Conservation (phyloP, 2,329 filamentous ascomycete genomes). For the Fusarium virguliforme region DNA sequence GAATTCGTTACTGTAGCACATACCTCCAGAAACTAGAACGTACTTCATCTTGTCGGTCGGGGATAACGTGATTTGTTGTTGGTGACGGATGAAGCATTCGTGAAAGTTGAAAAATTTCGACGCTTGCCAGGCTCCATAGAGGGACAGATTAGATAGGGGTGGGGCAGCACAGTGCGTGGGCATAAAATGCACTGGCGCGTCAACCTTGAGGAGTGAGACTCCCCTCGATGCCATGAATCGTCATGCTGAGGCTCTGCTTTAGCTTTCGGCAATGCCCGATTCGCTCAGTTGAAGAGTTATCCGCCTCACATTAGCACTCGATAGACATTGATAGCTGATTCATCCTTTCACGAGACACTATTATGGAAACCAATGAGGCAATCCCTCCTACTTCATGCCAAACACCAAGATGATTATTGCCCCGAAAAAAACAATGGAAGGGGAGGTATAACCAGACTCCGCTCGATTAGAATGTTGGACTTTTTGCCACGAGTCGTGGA, state of each 20-base stretch:
- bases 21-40: slow-evolving; percentile 10
- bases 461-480: slow-evolving; percentile 26
- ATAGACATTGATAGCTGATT: slow-evolving; percentile 28
- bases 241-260: slow-evolving; percentile 5
- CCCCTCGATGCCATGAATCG: slow-evolving; percentile 5
- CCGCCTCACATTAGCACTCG: background rate
- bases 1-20: background rate
- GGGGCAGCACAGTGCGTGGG: background rate
- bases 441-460: slow-evolving; percentile 8
- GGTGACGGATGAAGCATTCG: slow-evolving; percentile 7
- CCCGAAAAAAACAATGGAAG: slow-evolving; percentile 21
- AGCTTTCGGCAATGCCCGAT: slow-evolving; percentile 1
- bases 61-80: slow-evolving; percentile 10
- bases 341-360: slow-evolving; percentile 22
- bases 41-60: slow-evolving; percentile 12
- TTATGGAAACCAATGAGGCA: slow-evolving; percentile 6
- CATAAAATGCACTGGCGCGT: background rate
- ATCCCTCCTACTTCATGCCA: slow-evolving; percentile 29
- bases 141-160: slow-evolving; percentile 11
- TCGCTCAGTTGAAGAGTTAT: background rate
- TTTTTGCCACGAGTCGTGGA: slow-evolving; percentile 31
- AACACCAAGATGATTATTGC: slow-evolving; percentile 24
- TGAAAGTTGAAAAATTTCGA: slow-evolving; percentile 15
- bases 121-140: slow-evolving; percentile 9
- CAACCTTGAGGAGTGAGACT: background rate